Base-by-base conservation (phyloP, 352 stramenopile species). In the Pythium oligandrum region DNA sequence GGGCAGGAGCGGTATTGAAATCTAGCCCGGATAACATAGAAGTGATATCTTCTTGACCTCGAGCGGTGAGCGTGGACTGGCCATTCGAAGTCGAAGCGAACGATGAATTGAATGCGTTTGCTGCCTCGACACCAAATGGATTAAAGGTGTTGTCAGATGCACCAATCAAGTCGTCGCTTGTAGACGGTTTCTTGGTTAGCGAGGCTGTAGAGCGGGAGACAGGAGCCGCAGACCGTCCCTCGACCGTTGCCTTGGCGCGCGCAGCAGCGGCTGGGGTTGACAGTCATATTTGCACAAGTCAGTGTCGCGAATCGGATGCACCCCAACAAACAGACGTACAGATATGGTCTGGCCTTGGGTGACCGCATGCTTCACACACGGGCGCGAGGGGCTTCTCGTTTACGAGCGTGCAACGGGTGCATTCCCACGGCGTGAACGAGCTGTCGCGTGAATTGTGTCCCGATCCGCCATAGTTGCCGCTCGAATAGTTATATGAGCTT, bases 21-120 rank as follows among this genome's bases (percentile, higher is more conserved):
- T 92, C 82, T 8, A 92, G 57, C 1, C 79, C 82, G 4, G 75
- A 83, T 17, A 92, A 58, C 82, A 92, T 92, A 1, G 70, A 89
- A 9, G 78, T 73, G 46, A 92, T 88, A 40, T 92, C 68, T 34
- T 89, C 70, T 4, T 55, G 52, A 31, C 73, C 68, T 11, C 33
- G 31, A 1, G 38, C 48, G 10, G 40, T n/a, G 2, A 36, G 8
- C 40, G 40, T 52, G 43, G 34, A 40, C 12, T 38, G 47, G 12
- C 48, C 43, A 9, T 40, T 48, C 11, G 38, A 47, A 26, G 40
- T 49, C n/a, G 61, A 52, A 6, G 46, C 44, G 30, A 57, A 54
- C 4, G 51, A 48, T 12, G 60, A 53, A 30, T 30, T 38, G 33
- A 64, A 64, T 11, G 44, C 57, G 1, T 38, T 54, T 1, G 59